Evolutionary conservation across 2,329 filamentous ascomycete species (phyloP), one percentile per base, ranked within the genome.

Genomic region (Fusarium decemcellulare): DNA sequence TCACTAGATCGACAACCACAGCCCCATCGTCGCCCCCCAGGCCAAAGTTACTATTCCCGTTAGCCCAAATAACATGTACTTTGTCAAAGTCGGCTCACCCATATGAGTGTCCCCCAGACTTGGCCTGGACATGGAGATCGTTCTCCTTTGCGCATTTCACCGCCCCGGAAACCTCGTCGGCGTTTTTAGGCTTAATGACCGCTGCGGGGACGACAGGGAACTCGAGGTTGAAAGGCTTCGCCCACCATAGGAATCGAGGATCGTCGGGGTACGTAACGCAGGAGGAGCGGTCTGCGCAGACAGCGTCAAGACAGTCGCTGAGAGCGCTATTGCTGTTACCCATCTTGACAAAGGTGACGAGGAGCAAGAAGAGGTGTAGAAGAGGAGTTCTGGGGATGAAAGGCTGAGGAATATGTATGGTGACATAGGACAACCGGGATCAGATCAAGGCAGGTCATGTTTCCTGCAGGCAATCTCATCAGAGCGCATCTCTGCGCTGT

Each of bases 51-150:
- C 80, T 82, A 29, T 44, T 48, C 14, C 4, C 1, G 3, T 65
- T 2, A 68, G 42, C 44, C 8, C 11, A 10, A 10, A 8, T 1
- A 2, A 1, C 0, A 5, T 23, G 5, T 23, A 5, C 0, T 3
- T 18, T 2, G 5, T 0, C 11, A 47, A 0, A 6, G 1, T 6
- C 0, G n/a, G 64, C 83, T 71, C 75, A 87, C 85, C 82, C 89
- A 67, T 90, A 92, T 0, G 88, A 91, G 72, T 92, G 90, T 0
- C 90, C 90, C 5, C 90, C 90, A 2, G 88, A 89, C 67, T 84
- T 87, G 23, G 90, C 86, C 73, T 91, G 88, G 0, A 91, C 87
- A 67, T 87, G 86, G 55, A 87, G 76, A 7, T 79, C 79, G 61
- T 81, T 79, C 27, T 83, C 65, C 3, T 75, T 80, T 6, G 89